Conservation (phyloP, 1,284 basidiomycete species). For the Trametes versicolor region DNA sequence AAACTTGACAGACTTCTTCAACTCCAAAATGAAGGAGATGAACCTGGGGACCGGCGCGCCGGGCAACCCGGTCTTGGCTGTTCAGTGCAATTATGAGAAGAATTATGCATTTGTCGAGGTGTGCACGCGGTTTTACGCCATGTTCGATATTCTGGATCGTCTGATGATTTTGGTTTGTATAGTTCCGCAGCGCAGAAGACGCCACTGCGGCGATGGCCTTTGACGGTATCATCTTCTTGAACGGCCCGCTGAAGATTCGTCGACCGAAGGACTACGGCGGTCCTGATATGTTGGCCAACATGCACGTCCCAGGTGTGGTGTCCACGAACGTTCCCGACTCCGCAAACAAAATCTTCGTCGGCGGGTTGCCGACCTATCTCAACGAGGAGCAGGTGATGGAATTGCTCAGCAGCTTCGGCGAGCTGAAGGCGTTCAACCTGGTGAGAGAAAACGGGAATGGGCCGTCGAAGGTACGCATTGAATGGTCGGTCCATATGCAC, state of each 20-base stretch:
- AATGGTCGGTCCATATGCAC: constrained; percentile 2
- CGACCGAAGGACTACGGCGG: constrained; percentile 97
- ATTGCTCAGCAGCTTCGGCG: constrained; percentile 96
- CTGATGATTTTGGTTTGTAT: constrained; percentile 26
- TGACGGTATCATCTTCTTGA: constrained; percentile 96
- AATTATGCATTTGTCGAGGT: constrained; percentile 98
- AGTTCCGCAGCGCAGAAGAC: constrained; percentile 98
- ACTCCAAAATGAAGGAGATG: constrained; percentile 94
- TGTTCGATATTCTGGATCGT: constrained; percentile 14
- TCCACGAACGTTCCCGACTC: constrained; percentile 98
- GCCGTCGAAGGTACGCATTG: constrained; percentile 79
- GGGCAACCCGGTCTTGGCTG: constrained; percentile 90
- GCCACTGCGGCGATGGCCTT: constrained; percentile 97
- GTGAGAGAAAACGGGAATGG: constrained; percentile 94
- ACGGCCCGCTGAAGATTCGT: constrained; percentile 92
- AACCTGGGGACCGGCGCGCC: constrained; percentile 83
- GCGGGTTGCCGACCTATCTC: constrained; percentile 94
- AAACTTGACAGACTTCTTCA: constrained; percentile 93
- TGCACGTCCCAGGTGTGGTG: constrained; percentile 92
- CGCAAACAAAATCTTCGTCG: constrained; percentile 98
- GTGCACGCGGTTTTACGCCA: constrained; percentile 36
- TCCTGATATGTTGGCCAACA: constrained; percentile 65
- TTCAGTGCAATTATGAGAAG: constrained; percentile 98
- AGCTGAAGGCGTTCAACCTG: constrained; percentile 96
- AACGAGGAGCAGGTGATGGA: constrained; percentile 99